phyloP scores from a whole-genome alignment of 2,329 filamentous ascomycete species.

The Corniculantispora saksenae region DNA sequence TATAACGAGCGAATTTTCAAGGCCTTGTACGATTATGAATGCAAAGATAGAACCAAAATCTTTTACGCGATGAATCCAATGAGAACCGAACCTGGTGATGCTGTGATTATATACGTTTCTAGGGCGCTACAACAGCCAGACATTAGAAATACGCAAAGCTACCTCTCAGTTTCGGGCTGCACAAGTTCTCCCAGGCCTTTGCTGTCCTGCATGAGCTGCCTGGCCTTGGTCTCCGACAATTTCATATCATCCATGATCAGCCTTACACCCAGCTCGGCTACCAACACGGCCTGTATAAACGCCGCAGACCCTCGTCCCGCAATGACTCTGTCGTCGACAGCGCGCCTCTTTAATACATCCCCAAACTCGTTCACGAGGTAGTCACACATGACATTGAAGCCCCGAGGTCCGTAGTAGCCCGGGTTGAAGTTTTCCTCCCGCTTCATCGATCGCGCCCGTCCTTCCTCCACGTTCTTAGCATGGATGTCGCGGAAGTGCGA shows the following conservation, averaged over 20 bases:
- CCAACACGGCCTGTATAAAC: slow-evolving; percentile 74
- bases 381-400: slow-evolving; percentile 71
- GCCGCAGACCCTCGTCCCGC: slow-evolving; percentile 65
- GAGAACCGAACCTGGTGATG: background rate
- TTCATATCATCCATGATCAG: slow-evolving; percentile 60
- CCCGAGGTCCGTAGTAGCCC: slow-evolving; percentile 82
- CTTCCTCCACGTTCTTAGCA: slow-evolving; percentile 54
- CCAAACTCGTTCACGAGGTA: slow-evolving; percentile 64
- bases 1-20: slow-evolving; percentile 38
- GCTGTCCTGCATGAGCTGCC: slow-evolving; percentile 65
- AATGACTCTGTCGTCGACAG: slow-evolving; percentile 65
- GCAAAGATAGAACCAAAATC: slow-evolving; percentile 7
- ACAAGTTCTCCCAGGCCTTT: slow-evolving; percentile 66
- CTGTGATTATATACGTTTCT: background rate
- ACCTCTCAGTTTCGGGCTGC: slow-evolving; percentile 27
- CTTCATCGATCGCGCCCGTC: slow-evolving; percentile 60
- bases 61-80: slow-evolving; percentile 1
- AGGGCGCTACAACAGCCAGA: background rate
- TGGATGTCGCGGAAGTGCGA: slow-evolving; percentile 65
- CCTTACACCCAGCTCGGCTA: slow-evolving; percentile 66
- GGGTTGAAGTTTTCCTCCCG: slow-evolving; percentile 63
- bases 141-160: background rate
- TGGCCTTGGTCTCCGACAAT: slow-evolving; percentile 44
- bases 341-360: slow-evolving; percentile 59
- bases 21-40: slow-evolving; percentile 24